phyloP scores from a whole-genome alignment of 139 green algal genomes.

The Pleodorina starrii region DNA sequence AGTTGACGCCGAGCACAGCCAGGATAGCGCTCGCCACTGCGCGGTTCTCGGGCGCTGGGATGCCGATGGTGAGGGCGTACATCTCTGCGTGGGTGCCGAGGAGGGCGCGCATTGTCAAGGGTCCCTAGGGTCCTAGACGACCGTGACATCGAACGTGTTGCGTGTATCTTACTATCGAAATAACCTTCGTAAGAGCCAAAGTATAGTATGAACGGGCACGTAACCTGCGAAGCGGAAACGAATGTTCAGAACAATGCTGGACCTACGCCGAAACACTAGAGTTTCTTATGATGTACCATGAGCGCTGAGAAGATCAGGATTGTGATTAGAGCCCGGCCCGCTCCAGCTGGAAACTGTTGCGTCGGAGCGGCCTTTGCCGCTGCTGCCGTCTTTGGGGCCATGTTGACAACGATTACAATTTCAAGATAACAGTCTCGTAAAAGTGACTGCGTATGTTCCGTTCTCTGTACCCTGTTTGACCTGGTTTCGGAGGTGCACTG shows the following conservation, averaged over 20 bases:
- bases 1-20: constrained; percentile 26
- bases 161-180: constrained; percentile 34
- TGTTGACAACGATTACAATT: too few species aligned
- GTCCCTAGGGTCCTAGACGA: too few species aligned
- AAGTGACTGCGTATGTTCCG: too few species aligned
- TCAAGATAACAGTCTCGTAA: too few species aligned
- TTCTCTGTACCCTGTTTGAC: too few species aligned
- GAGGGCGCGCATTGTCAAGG: too few species aligned
- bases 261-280: too few species aligned
- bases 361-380: background rate
- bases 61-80: constrained; percentile 30
- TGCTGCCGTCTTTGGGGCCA: background rate
- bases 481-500: constrained; percentile 17
- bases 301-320: constrained; percentile 14
- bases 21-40: constrained; percentile 41
- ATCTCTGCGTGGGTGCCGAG: background rate
- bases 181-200: constrained; percentile 20
- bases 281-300: constrained; percentile 3
- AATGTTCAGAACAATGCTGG: too few species aligned
- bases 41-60: constrained; percentile 21
- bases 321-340: constrained; percentile 1
- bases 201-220: background rate
- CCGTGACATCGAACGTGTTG: too few species aligned
- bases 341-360: background rate
- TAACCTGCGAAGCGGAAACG: constrained; percentile 21